Evolutionary conservation across 2,329 filamentous ascomycete genomes (phyloP), one percentile per base, ranked within the genome.

Genomic region (Colletotrichum plurivorum): DNA sequence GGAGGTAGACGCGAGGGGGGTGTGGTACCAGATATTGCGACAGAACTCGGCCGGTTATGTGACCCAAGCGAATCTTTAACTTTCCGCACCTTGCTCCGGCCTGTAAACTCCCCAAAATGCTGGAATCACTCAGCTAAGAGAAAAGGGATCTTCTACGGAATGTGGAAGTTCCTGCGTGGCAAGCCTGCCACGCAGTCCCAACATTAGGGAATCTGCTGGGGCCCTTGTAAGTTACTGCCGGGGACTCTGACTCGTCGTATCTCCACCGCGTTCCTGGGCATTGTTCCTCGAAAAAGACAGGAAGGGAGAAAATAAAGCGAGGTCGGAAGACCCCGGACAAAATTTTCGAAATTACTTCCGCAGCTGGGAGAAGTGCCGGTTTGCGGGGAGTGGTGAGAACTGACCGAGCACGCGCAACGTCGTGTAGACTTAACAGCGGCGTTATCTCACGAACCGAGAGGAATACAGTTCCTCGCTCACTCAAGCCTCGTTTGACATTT

Each of bases 241-340:
- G 60, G 60, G 31, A 27, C 31, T 57, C 52, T 63, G 60, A 63
- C 60, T 63, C 60, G 60, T 18, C 27, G 36, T n/a, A 43, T 6
- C 60, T 18, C 60, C 60, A 57, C 60, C 10, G 27, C n/a, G 31
- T n/a, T 27, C 10, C 60, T 56, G 51, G 60, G 60, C 60, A 63
- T 43, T 56, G 20, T 49, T 13, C 41, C 5, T 41, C 41, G n/a
- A 63, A 63, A 27, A 36, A 15, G 39, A 20, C 5, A 6, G 41
- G 8, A 36, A 27, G 39, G 27, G 16, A 15, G 12, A 8, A 15
- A 43, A 43, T 4, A 43, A 43, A 15, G 41, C 22, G 43, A 31
- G 41, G 56, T 56, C 31, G 52, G 22, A 49, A 57, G 13, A 16
- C 13, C 43, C 20, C 27, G 6, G 20, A 9, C 22, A 18, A 45